Conservation (phyloP, 2,329 filamentous ascomycete genomes). For the Fusarium nelsonii region DNA sequence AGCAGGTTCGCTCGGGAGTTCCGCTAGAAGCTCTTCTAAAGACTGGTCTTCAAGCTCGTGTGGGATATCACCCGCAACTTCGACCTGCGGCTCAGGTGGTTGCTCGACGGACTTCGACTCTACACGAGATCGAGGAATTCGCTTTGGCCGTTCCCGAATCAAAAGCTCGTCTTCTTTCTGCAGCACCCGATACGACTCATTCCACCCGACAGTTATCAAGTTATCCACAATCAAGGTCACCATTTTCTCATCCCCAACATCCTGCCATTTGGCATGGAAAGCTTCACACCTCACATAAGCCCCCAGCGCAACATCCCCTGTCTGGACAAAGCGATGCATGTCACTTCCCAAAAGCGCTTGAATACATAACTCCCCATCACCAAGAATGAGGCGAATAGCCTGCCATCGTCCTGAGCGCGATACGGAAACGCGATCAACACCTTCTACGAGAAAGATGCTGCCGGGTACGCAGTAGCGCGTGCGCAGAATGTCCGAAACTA, state of each 20-base stretch:
- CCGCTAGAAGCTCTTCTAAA: background rate
- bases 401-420: slow-evolving; percentile 56
- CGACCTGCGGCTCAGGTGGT: background rate
- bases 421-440: slow-evolving; percentile 55
- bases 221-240: slow-evolving; percentile 62
- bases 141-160: slow-evolving; percentile 6
- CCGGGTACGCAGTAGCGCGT: slow-evolving; percentile 62
- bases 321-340: slow-evolving; percentile 63
- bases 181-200: slow-evolving; percentile 54
- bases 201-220: slow-evolving; percentile 62
- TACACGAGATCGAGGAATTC: background rate
- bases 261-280: slow-evolving; percentile 54
- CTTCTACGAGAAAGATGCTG: slow-evolving; percentile 65
- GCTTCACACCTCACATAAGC: slow-evolving; percentile 62
- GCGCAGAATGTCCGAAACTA: slow-evolving; percentile 63
- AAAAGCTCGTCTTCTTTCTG: slow-evolving; percentile 16
- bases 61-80: background rate
- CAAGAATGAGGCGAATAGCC: slow-evolving; percentile 61
- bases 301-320: slow-evolving; percentile 60
- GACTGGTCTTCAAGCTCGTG: background rate
- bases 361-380: slow-evolving; percentile 67
- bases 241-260: slow-evolving; percentile 46
- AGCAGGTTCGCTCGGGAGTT: background rate
- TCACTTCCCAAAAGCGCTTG: slow-evolving; percentile 62
- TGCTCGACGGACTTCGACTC: slow-evolving; percentile 6